These are phyloP conservation scores for Fusarium armeniacum DNA, from an alignment of 2,329 filamentous ascomycete species.

Conservation along the genomic window DNA sequence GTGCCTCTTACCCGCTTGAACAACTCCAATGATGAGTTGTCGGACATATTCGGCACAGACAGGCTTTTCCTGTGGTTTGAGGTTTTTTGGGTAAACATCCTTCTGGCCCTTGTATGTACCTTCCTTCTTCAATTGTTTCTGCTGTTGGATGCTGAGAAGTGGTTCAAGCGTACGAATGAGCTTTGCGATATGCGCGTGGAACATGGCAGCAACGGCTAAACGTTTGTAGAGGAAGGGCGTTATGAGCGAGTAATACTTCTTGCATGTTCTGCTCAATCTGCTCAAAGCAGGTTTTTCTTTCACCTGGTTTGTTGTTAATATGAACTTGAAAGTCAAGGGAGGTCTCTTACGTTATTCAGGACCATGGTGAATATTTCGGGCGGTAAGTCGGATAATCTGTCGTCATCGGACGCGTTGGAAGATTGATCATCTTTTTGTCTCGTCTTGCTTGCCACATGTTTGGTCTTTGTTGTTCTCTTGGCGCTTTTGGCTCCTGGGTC, in stretches of 20 bases:
- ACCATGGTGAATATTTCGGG: slow-evolving; percentile 36
- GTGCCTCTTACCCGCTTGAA: slow-evolving; percentile 22
- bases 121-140: slow-evolving; percentile 33
- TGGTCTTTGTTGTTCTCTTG: not conserved
- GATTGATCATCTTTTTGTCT: not conserved
- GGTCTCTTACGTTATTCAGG: slow-evolving; percentile 14
- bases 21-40: slow-evolving; percentile 21
- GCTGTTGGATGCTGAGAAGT: slow-evolving; percentile 29
- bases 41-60: slow-evolving; percentile 23
- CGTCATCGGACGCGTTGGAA: not conserved
- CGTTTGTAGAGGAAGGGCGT: slow-evolving; percentile 31
- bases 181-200: slow-evolving; percentile 33
- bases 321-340: not conserved
- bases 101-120: slow-evolving; percentile 36
- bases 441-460: not conserved
- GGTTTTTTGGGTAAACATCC: slow-evolving; percentile 3
- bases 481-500: not conserved
- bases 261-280: slow-evolving; percentile 33
- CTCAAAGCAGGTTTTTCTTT: slow-evolving; percentile 3
- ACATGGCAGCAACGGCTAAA: slow-evolving; percentile 15
- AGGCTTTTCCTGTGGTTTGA: slow-evolving; percentile 16
- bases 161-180: slow-evolving; percentile 39
- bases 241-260: slow-evolving; percentile 22
- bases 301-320: not conserved
- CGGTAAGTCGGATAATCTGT: slow-evolving; percentile 15